Percentiles rank a stretch among this genome's conserved stretches.
Evolutionary conservation across 2,329 filamentous ascomycete genomes (phyloP).

Genomic region (Fusarium heterosporum): DNA sequence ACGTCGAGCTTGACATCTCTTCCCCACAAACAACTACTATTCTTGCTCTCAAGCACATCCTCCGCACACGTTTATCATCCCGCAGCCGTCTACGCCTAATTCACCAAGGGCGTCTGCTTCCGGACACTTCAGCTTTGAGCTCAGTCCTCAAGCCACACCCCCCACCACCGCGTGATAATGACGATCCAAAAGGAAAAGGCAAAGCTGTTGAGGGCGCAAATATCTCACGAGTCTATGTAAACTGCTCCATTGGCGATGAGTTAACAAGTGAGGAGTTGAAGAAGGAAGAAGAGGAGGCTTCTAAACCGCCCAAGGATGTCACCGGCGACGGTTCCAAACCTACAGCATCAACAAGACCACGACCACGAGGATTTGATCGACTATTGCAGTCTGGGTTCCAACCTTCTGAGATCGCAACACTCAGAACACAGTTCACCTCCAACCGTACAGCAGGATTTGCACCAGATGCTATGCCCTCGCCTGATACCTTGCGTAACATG

Average conservation of each 20-base stretch:
- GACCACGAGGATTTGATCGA: slow-evolving; percentile 83
- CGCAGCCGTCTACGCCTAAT: slow-evolving; percentile 86
- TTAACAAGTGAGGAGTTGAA: slow-evolving; percentile 77
- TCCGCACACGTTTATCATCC: slow-evolving; percentile 78
- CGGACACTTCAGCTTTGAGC: slow-evolving; percentile 76
- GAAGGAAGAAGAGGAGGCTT: slow-evolving; percentile 68
- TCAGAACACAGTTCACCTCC: slow-evolving; percentile 88
- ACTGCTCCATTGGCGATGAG: slow-evolving; percentile 88
- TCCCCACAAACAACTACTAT: slow-evolving; percentile 76
- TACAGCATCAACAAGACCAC: slow-evolving; percentile 48
- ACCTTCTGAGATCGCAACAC: slow-evolving; percentile 80
- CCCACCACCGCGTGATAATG: slow-evolving; percentile 57
- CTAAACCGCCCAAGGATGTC: slow-evolving; percentile 54
- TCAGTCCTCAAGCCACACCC: slow-evolving; percentile 74
- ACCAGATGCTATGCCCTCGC: slow-evolving; percentile 88
- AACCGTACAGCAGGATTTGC: slow-evolving; percentile 86
- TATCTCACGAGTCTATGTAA: slow-evolving; percentile 80
- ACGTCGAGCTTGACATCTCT: slow-evolving; percentile 82
- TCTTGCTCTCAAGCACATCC: slow-evolving; percentile 82
- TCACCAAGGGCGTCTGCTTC: slow-evolving; percentile 86
- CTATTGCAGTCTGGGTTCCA: slow-evolving; percentile 86
- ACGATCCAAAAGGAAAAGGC: slow-evolving; percentile 59
- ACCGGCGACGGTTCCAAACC: slow-evolving; percentile 60
- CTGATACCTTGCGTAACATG: slow-evolving; percentile 77
- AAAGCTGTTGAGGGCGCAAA: slow-evolving; percentile 70